These are phyloP conservation scores for Podila horticola DNA, from an alignment of 192 early-diverging fungal species.

Conservation along the genomic window DNA sequence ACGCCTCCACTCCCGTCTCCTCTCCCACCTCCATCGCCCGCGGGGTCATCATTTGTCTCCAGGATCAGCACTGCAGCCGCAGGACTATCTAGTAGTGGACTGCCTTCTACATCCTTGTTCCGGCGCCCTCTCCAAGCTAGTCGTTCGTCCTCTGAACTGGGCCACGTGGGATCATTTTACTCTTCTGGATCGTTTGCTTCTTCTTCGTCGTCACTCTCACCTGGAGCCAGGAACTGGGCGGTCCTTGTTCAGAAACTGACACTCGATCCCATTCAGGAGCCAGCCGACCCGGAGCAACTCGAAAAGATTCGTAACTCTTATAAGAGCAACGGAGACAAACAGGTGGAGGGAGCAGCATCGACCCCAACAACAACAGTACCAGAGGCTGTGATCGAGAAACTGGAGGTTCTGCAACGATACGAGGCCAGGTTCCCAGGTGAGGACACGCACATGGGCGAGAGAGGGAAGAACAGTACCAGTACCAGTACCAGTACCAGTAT, in stretches of 20 bases:
- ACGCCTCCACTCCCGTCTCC: too few species aligned
- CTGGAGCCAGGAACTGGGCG: conserved; percentile 1
- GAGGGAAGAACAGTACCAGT: conserved; percentile 5
- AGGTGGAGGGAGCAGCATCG: conserved; percentile 2
- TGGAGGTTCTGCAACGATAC: conserved; percentile 49
- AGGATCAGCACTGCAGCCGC: conserved; percentile 20
- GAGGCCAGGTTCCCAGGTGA: conserved; percentile 54
- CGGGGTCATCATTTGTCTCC: conserved; percentile 18
- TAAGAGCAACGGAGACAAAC: background rate
- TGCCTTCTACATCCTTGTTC: conserved; percentile 27
- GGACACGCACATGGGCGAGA: conserved; percentile 17
- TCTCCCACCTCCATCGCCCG: background rate
- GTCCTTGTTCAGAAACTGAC: conserved; percentile 31
- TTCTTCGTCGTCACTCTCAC: background rate
- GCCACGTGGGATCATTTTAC: background rate
- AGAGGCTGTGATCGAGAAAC: conserved; percentile 41
- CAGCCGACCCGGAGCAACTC: conserved; percentile 8
- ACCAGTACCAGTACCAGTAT: background rate
- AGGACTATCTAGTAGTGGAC: conserved; percentile 5
- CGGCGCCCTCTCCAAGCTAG: conserved; percentile 23
- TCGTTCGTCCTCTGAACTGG: conserved; percentile 9
- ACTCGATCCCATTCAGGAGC: conserved; percentile 29
- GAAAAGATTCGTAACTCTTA: conserved; percentile 12
- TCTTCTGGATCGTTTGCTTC: background rate
- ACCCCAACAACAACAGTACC: conserved; percentile 3